Evolutionary conservation across 2,329 filamentous ascomycete species (phyloP).

Genomic region (Aspergillus pseudotamarii): DNA sequence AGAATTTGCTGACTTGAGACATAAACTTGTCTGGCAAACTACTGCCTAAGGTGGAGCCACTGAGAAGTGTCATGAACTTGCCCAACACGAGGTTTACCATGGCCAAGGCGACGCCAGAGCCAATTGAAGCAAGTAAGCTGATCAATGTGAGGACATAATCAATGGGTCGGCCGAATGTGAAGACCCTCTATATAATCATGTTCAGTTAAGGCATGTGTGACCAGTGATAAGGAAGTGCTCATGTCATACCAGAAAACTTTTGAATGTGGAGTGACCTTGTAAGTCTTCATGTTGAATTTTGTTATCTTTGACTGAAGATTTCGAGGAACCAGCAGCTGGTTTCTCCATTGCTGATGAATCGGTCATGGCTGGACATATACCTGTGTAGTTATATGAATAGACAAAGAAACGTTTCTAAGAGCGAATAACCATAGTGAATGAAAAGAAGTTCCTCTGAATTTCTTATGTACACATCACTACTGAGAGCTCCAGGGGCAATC

Average conservation of each 20-base stretch:
- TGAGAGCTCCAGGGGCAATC: background rate
- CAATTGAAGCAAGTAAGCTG: constrained; percentile 19
- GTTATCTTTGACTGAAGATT: background rate
- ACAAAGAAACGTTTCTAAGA: background rate
- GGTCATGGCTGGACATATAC: background rate
- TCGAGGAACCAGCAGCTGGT: background rate
- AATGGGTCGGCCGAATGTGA: constrained; percentile 8
- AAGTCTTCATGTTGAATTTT: background rate
- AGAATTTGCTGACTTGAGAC: constrained; percentile 21
- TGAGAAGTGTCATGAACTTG: constrained; percentile 30
- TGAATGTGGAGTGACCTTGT: background rate
- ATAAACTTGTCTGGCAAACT: constrained; percentile 15
- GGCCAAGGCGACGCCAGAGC: constrained; percentile 31
- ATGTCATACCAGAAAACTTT: background rate
- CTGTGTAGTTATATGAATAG: background rate
- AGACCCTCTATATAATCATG: constrained; percentile 7
- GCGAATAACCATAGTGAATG: background rate
- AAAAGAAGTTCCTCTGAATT: background rate
- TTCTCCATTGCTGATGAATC: background rate
- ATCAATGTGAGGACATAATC: constrained; percentile 4
- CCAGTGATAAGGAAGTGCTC: background rate
- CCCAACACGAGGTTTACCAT: constrained; percentile 45
- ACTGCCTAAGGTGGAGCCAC: constrained; percentile 20
- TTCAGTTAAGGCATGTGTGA: background rate
- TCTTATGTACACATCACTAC: background rate